Base-by-base conservation (phyloP, 441 rosid species). In the Isatis lusitanica region DNA sequence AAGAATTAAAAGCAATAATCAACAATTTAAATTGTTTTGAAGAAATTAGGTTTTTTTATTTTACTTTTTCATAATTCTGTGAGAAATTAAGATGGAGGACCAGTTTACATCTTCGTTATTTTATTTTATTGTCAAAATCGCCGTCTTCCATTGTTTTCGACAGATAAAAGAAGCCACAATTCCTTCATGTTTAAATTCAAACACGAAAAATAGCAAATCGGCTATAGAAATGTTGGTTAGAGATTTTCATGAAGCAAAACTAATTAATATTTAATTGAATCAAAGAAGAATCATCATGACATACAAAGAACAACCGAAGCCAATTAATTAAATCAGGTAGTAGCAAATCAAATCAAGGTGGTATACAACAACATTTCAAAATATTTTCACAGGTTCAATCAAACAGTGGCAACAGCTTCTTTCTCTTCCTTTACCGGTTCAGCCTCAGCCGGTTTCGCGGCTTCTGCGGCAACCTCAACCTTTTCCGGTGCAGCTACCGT, bases 331-430 rank as follows among this genome's bases (percentile, higher is more conserved):
- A 48, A 70, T 56, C 44, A 26, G 42, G 56, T 65, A 70, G 76
- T 76, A 70, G 66, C 66, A 70, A 69, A 70, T 70, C 47, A 63
- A 55, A 70, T 66, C 69, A 75, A 52, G 15, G 79, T 70, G 39
- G 42, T 11, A 24, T 57, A 70, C 38, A 64, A 64, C 71, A 76
- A 70, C 71, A 38, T 46, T 21, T 63, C 47, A 70, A 63, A 76
- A 46, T 24, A 63, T 10, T 38, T 55, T 70, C 71, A 70, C 35
- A 59, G 2, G 3, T 72, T 66, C 31, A 59, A 61, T 77, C 73
- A 77, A 77, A 30, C 77, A n/a, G 74, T 66, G 59, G 53, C 74
- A 61, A 53, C 69, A 72, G 2, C 53, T 71, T 66, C 77, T 43
- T 60, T 72, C 40, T 77, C 77, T 26, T 66, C 70, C 46, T 68